Evolutionary conservation across 2,329 filamentous ascomycete genomes (phyloP), one percentile per base, ranked within the genome.

Genomic region (Gyromitra esculenta): DNA sequence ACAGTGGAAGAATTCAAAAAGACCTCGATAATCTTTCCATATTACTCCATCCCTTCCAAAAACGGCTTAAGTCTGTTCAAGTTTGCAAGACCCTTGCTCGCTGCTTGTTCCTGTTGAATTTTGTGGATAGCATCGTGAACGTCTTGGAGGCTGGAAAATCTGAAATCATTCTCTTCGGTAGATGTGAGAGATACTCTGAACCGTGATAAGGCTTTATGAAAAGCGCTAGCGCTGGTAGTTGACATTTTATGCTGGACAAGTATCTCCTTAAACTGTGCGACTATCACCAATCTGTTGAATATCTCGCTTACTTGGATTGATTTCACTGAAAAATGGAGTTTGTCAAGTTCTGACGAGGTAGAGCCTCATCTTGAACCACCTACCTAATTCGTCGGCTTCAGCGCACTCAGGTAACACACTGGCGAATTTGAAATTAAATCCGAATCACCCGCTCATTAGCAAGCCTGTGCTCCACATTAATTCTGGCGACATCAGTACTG

Each of bases 41-140:
- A 84, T 50, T 84, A 82, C 1, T 83, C 68, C 82, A 85, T 83
- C 0, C 82, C 82, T 70, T 84, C 81, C 1, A 84, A 50, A 64
- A 83, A 82, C 31, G 76, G 73, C 37, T 80, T 68, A 35, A 83
- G 76, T 25, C 84, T 71, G 8, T 77, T 79, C 70, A 84, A 77
- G 67, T 82, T 81, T 69, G 79, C 77, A 72, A 82, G 67, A n/a
- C 64, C 78, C 41, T 77, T 79, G 3, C 67, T 74, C 9, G 64
- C 71, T 54, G 76, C 77, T 54, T 84, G 83, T 9, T 80, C 69
- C n/a, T 67, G 66, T 73, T 84, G 83, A 18, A 83, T 82, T 18
- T n/a, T 54, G 13, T 57, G n/a, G 56, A 76, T 25, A 41, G 21
- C 18, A 25, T 70, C 21, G 59, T 73, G n/a, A n/a, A 76, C 56